Percentiles rank a stretch among this genome's conserved stretches.
phyloP scores from a whole-genome alignment of 345 rosid genomes.

The Balakata baccata region DNA sequence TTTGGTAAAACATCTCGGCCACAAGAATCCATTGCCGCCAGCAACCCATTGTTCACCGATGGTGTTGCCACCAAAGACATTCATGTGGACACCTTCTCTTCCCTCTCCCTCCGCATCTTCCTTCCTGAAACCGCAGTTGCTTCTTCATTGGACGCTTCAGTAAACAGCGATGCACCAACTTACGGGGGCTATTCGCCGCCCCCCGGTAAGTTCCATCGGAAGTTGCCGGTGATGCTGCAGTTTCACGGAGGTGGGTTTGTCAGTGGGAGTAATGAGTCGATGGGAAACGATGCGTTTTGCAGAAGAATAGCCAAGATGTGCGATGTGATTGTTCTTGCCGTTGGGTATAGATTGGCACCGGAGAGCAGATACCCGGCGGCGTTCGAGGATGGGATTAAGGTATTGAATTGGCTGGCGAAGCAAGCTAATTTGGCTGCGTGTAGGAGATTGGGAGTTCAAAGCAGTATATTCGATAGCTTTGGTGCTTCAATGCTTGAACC shows the following conservation, averaged over 20 bases:
- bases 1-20: conserved; percentile 79
- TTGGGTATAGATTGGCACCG: conserved; percentile 86
- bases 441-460: conserved; percentile 26
- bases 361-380: conserved; percentile 74
- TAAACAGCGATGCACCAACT: conserved; percentile 1
- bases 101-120: conserved; percentile 64
- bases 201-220: conserved; percentile 34
- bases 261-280: conserved; percentile 69
- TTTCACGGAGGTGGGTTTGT: conserved; percentile 95
- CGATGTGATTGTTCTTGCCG: conserved; percentile 74
- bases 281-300: conserved; percentile 64
- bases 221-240: conserved; percentile 77
- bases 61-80: conserved; percentile 73
- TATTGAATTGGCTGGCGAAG: conserved; percentile 73
- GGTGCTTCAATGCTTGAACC: conserved; percentile 83
- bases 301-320: conserved; percentile 67
- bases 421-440: conserved; percentile 60
- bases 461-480: conserved; percentile 55
- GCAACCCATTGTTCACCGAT: conserved; percentile 70
- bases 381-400: conserved; percentile 79
- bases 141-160: not conserved
- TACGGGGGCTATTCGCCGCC: conserved; percentile 67
- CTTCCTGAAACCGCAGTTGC: conserved; percentile 44
- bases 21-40: conserved; percentile 66
- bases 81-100: conserved; percentile 60